Evolutionary conservation across 2,329 filamentous ascomycete genomes (phyloP).

Genomic region (Microdochium trichocladiopsis): DNA sequence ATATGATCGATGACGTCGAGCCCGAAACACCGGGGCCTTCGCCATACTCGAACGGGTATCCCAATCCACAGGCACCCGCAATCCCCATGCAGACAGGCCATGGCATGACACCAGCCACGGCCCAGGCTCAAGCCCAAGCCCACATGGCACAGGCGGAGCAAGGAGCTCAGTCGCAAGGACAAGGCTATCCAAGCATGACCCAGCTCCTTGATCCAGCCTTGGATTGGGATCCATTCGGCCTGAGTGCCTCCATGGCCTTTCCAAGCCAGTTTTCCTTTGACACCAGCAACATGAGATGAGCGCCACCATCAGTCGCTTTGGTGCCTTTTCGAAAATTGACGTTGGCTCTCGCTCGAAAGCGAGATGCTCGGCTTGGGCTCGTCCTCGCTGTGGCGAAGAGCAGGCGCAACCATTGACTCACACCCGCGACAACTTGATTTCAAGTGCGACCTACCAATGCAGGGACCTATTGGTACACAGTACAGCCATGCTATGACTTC

Average conservation of each 20-base stretch:
- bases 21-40: conserved; percentile 63
- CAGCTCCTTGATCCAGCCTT: conserved; percentile 70
- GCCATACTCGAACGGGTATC: conserved; percentile 54
- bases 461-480: too few relatives aligned
- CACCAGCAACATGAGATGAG: conserved; percentile 44
- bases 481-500: too few relatives aligned
- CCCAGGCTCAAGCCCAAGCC: conserved; percentile 26
- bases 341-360: too few relatives aligned
- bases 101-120: conserved; percentile 28
- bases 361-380: too few relatives aligned
- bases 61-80: conserved; percentile 17
- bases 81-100: conserved; percentile 24
- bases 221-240: conserved; percentile 87
- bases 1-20: conserved; percentile 80
- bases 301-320: not conserved
- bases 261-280: conserved; percentile 76
- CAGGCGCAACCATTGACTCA: too few relatives aligned
- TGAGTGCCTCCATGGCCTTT: conserved; percentile 93
- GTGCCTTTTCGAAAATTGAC: too few relatives aligned
- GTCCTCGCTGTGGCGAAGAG: too few relatives aligned
- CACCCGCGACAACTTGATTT: too few relatives aligned
- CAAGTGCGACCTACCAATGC: too few relatives aligned
- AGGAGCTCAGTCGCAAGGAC: conserved; percentile 20
- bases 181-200: conserved; percentile 55
- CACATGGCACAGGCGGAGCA: conserved; percentile 24